phyloP scores from a whole-genome alignment of 1,284 basidiomycete genomes.

The Tylopilus orsonianus region DNA sequence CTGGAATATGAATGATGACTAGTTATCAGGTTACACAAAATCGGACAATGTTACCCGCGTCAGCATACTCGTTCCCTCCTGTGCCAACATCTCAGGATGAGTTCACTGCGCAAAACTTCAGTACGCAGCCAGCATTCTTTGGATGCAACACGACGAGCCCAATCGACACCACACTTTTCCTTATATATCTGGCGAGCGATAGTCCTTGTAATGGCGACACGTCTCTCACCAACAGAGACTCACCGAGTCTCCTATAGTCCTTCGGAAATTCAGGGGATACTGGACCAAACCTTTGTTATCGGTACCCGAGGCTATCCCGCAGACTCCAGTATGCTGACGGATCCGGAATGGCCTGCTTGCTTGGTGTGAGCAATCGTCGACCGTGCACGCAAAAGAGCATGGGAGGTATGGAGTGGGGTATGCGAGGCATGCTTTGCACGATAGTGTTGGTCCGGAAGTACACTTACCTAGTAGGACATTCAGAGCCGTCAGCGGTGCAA shows the following conservation, averaged over 20 bases:
- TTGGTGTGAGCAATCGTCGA: conserved; percentile 47
- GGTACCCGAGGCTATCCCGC: conserved; percentile 41
- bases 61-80: conserved; percentile 42
- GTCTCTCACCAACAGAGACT: conserved; percentile 44
- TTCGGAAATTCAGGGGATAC: conserved; percentile 39
- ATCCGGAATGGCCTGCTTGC: conserved; percentile 45
- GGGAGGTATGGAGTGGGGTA: conserved; percentile 36
- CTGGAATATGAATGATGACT: not conserved
- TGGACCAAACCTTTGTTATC: conserved; percentile 41
- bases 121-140: conserved; percentile 44
- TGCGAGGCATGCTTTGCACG: conserved; percentile 40
- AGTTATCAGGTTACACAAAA: conserved; percentile 38
- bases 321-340: conserved; percentile 17
- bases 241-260: conserved; percentile 33
- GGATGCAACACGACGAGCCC: conserved; percentile 36
- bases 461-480: not conserved
- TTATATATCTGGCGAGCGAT: conserved; percentile 45
- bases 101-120: conserved; percentile 39
- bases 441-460: conserved; percentile 40
- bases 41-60: conserved; percentile 38
- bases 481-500: not conserved
- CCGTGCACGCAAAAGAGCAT: conserved; percentile 33
- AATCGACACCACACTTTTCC: conserved; percentile 31
- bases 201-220: conserved; percentile 38
- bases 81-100: conserved; percentile 34